A percentile compares a stretch with the other conserved stretches of the same genome.
phyloP scores from a whole-genome alignment of 371 early-diverging fungal species.

The Phascolomyces articulosus region DNA sequence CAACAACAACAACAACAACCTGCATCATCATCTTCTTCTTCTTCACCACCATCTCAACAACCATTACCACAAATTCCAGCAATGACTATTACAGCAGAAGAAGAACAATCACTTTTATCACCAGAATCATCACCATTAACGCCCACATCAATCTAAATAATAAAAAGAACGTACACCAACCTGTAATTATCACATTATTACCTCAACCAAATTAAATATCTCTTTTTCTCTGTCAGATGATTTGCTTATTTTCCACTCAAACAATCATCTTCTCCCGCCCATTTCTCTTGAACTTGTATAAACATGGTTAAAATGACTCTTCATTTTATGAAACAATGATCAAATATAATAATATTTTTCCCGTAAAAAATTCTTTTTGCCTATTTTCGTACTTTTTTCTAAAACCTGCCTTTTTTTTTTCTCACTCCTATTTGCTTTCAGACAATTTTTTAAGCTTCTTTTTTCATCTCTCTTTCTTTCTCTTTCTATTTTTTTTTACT shows the following conservation, averaged over 20 bases:
- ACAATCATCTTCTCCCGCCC: too few species aligned
- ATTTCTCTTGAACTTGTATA: too few species aligned
- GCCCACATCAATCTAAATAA: background rate
- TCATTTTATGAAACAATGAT: conserved; percentile 5
- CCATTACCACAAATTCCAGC: background rate
- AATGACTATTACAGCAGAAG: background rate
- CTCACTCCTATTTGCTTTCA: background rate
- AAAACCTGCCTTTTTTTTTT: background rate
- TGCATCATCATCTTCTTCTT: too few species aligned
- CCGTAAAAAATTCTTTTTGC: background rate
- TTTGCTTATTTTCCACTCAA: too few species aligned
- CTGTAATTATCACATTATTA: too few species aligned
- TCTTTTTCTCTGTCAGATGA: too few species aligned
- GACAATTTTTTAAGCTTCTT: background rate
- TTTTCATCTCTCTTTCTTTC: background rate
- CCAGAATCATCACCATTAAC: background rate
- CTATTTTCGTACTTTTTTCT: background rate
- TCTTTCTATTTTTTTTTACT: background rate
- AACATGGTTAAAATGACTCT: too few species aligned
- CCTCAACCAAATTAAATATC: too few species aligned
- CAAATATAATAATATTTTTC: background rate
- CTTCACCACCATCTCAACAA: background rate
- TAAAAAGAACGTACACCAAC: background rate
- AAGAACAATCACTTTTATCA: background rate
- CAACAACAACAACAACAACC: too few species aligned